These are phyloP conservation scores for Triangularia verruculosa DNA, from an alignment of 2,329 filamentous ascomycete species.

Conservation along the genomic window DNA sequence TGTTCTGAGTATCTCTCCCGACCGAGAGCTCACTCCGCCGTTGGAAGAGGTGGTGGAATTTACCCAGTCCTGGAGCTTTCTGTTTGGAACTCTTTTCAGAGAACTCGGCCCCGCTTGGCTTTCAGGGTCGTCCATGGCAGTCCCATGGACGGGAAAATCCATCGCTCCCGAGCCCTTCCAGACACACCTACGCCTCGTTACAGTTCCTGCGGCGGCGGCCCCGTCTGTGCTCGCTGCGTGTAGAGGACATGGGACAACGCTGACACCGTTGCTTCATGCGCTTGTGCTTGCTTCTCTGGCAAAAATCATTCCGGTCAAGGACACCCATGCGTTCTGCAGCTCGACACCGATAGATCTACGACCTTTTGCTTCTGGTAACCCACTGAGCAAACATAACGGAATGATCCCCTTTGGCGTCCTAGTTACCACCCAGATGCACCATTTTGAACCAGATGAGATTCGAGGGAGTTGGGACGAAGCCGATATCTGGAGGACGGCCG, in stretches of 20 bases:
- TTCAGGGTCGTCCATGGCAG: conserved; percentile 21
- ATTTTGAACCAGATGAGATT: conserved; percentile 29
- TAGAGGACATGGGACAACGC: conserved; percentile 40
- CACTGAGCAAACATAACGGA: conserved; percentile 29
- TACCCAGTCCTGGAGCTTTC: conserved; percentile 39
- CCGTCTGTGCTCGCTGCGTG: conserved; percentile 38
- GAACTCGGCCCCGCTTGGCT: conserved; percentile 41
- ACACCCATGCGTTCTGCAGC: conserved; percentile 36
- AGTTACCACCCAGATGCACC: conserved; percentile 37
- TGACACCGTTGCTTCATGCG: conserved; percentile 50
- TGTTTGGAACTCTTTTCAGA: conserved; percentile 41
- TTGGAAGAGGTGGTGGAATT: conserved; percentile 44
- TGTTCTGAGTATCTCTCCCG: conserved; percentile 34
- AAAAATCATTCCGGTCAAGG: conserved; percentile 34
- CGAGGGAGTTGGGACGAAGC: conserved; percentile 22
- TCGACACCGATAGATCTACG: conserved; percentile 46
- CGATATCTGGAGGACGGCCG: conserved; percentile 43
- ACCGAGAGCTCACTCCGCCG: conserved; percentile 34
- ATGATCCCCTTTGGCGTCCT: conserved; percentile 40
- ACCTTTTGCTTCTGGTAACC: conserved; percentile 33
- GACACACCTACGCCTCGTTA: conserved; percentile 38
- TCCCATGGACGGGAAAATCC: conserved; percentile 39
- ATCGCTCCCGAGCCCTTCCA: conserved; percentile 38
- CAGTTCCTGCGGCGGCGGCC: conserved; percentile 33
- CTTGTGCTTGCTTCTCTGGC: conserved; percentile 43